Conservation (phyloP, 345 rosid species). For the Aegle marmelos region DNA sequence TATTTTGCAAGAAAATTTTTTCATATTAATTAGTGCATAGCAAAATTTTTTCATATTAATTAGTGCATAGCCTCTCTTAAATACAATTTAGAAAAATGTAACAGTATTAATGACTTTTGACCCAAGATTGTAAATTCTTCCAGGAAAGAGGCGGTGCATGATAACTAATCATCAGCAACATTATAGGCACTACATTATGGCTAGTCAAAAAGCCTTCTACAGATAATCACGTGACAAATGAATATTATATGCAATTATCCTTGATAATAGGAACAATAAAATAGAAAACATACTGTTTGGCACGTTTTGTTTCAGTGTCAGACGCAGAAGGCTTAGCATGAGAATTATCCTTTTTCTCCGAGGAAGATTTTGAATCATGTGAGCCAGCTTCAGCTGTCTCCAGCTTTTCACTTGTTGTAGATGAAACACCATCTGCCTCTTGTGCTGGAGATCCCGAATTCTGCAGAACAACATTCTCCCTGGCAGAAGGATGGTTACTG, state of each 20-base stretch:
- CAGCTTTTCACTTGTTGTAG: conserved; percentile 47
- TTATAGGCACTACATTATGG: not conserved
- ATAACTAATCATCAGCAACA: not conserved
- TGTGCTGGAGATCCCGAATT: conserved; percentile 48
- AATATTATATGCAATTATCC: not conserved
- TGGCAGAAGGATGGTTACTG: conserved; percentile 42
- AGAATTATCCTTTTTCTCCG: conserved; percentile 55
- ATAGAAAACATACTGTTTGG: conserved; percentile 79
- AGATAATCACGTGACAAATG: not conserved
- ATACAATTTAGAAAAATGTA: not conserved
- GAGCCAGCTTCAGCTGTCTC: conserved; percentile 48
- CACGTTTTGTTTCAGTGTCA: conserved; percentile 70
- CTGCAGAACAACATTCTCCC: conserved; percentile 49
- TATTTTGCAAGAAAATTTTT: not conserved
- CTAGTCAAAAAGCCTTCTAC: not conserved
- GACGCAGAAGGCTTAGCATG: conserved; percentile 42
- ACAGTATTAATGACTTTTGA: not conserved
- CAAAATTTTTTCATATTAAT: not conserved
- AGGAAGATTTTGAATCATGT: conserved; percentile 49
- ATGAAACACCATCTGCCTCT: conserved; percentile 47
- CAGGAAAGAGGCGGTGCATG: not conserved
- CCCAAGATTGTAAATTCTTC: not conserved
- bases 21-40: not conserved
- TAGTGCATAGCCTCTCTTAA: not conserved
- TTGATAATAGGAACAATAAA: conserved; percentile 4